Evolutionary conservation across 2,329 filamentous ascomycete genomes (phyloP).

Genomic region (Daldinia sp.): DNA sequence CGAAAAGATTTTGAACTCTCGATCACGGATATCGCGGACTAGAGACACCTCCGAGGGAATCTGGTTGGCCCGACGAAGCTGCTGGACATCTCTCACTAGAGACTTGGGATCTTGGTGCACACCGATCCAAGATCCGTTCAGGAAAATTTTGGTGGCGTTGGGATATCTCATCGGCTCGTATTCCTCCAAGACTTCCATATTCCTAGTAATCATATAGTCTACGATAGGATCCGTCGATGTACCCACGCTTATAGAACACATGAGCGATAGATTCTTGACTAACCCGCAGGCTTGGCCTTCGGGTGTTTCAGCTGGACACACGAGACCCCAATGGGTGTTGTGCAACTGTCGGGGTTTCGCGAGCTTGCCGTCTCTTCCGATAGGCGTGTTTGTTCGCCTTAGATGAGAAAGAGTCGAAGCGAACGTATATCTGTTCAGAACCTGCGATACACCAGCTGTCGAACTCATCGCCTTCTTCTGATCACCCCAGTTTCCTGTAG

Average conservation of each 20-base stretch:
- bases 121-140: slow-evolving; percentile 98
- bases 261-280: slow-evolving; percentile 96
- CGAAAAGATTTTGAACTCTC: slow-evolving; percentile 98
- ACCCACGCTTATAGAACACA: slow-evolving; percentile 98
- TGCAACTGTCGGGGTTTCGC: slow-evolving; percentile 97
- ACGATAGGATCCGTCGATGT: slow-evolving; percentile 89
- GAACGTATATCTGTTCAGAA: slow-evolving; percentile 97
- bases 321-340: slow-evolving; percentile 98
- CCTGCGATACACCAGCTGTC: slow-evolving; percentile 96
- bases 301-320: slow-evolving; percentile 96
- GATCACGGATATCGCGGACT: slow-evolving; percentile 93
- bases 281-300: slow-evolving; percentile 98
- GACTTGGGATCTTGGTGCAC: slow-evolving; percentile 89
- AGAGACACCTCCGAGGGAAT: slow-evolving; percentile 94
- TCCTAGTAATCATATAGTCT: slow-evolving; percentile 93
- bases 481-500: slow-evolving; percentile 98
- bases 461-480: slow-evolving; percentile 97
- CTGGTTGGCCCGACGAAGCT: slow-evolving; percentile 80
- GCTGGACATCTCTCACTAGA: slow-evolving; percentile 79
- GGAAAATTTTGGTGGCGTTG: slow-evolving; percentile 95
- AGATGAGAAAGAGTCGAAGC: slow-evolving; percentile 96
- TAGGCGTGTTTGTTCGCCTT: slow-evolving; percentile 95
- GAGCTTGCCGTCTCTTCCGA: slow-evolving; percentile 96
- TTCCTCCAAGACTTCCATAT: slow-evolving; percentile 97
- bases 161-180: slow-evolving; percentile 87